Evolutionary conservation across 2,329 filamentous ascomycete genomes (phyloP).

Genomic region (Thielaviopsis punctulata): DNA sequence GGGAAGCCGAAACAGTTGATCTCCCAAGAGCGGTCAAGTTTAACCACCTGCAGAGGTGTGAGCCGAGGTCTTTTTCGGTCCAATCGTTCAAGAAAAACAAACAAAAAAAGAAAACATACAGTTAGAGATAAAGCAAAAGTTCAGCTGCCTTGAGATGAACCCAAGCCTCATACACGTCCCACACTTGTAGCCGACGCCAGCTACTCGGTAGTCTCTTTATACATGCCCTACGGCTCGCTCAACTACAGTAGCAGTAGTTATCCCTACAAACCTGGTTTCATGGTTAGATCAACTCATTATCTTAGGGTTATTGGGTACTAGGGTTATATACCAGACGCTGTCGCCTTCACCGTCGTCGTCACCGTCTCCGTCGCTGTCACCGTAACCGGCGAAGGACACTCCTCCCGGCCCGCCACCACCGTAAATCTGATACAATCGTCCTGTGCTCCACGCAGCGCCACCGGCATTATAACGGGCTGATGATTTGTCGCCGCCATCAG

Average conservation of each 20-base stretch:
- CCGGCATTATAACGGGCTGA: slow-evolving; percentile 40
- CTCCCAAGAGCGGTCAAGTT: too few species aligned
- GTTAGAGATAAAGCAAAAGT: not conserved
- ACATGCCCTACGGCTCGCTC: not conserved
- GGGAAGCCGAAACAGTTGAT: too few species aligned
- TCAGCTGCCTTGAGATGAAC: not conserved
- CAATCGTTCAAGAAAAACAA: too few species aligned
- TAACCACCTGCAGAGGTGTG: too few species aligned
- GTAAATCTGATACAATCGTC: slow-evolving; percentile 35
- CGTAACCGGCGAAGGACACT: not conserved
- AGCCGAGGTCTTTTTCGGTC: too few species aligned
- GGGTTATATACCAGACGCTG: not conserved
- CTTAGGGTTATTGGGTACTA: not conserved
- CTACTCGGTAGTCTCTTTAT: not conserved
- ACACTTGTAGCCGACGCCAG: too few species aligned
- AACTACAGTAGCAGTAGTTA: not conserved
- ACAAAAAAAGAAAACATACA: too few species aligned
- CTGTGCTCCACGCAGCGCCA: slow-evolving; percentile 35
- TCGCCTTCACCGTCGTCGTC: not conserved
- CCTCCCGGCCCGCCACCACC: slow-evolving; percentile 16
- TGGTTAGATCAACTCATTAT: not conserved
- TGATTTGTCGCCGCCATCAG: slow-evolving; percentile 34
- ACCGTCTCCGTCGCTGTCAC: not conserved
- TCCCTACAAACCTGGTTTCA: not conserved
- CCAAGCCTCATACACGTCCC: not conserved